Base-by-base conservation (phyloP, 2,329 filamentous ascomycete genomes). In the Ophiostoma ips region DNA sequence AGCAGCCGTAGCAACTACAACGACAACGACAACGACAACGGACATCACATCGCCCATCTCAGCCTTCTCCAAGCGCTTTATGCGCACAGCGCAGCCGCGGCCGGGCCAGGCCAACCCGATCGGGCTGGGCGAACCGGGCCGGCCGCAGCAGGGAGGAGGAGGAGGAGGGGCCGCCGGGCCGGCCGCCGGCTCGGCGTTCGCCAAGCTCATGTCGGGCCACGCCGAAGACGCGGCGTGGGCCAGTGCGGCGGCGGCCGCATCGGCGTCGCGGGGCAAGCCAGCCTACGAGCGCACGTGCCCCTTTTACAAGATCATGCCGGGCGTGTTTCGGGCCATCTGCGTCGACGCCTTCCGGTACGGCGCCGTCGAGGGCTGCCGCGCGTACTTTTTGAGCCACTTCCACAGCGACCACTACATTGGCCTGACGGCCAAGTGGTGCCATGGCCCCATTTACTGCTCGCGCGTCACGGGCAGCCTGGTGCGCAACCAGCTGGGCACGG, bases 361-460 rank as follows among this genome's bases (percentile, higher is more conserved):
- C 2, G 87, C 89, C 9, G 87, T 98, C 0, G 76, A 94, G 61
- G 89, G 87, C 1, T 95, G 89, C 63, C 83, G 85, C 49, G 92
- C 90, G 1, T 98, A 98, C 62, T 98, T 98, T 58, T 74, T 98
- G 11, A 95, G 89, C 58, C 92, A 98, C 62, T 98, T 96, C 58
- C 92, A 98, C 65, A 95, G 88, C 60, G 92, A 98, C 62, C 92
- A 98, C 62, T 98, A 98, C 59, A 81, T 95, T 33, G 92, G 92
- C 2, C 69, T 98, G 11, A 92, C 87, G 11, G 80, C 84, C 8
- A 87, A 75, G 31, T 98, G 92, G 92, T 79, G 72, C 36, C 89
- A 98, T 62, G 92, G 92, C 0, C 90, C 89, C 0, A 96, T 98
- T 46, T 98, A 95, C 61, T 96, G 92, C 69, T 96, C 90, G 61